phyloP scores from a whole-genome alignment of 1,139 yeast species.

The Magnusiomyces suaveolens region DNA sequence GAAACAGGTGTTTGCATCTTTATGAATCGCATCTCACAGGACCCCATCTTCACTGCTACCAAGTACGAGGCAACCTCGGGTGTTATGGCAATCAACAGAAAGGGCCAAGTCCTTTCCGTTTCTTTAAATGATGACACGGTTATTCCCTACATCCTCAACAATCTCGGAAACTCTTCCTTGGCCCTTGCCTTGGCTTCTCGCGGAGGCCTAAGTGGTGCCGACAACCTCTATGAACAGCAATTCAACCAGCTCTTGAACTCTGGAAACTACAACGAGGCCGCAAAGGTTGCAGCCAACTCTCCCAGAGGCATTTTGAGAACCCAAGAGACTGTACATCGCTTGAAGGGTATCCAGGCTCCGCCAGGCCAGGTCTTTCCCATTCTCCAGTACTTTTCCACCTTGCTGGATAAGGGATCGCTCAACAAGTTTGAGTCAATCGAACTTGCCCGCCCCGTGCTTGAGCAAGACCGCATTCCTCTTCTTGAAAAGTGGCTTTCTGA shows the following conservation, averaged over 20 bases:
- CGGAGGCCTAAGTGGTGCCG: constrained; percentile 97
- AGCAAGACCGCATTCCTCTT: constrained; percentile 87
- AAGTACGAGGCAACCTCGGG: constrained; percentile 63
- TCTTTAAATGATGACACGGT: constrained; percentile 78
- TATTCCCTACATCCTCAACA: constrained; percentile 81
- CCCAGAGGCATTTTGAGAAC: constrained; percentile 76
- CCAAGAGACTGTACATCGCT: constrained; percentile 85
- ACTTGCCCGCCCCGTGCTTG: constrained; percentile 89
- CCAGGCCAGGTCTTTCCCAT: constrained; percentile 96
- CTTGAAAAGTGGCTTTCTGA: constrained; percentile 96
- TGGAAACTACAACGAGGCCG: constrained; percentile 88
- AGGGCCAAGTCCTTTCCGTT: constrained; percentile 91
- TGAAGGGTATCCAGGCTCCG: constrained; percentile 85
- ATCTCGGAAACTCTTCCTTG: constrained; percentile 74
- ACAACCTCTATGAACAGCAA: constrained; percentile 80
- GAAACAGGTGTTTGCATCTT: constrained; percentile 89
- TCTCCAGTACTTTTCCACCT: constrained; percentile 81
- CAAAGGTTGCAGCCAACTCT: constrained; percentile 93
- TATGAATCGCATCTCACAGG: constrained; percentile 94
- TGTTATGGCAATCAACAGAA: constrained; percentile 84
- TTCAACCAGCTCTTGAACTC: constrained; percentile 74
- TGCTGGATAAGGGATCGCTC: constrained; percentile 85
- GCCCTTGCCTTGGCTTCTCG: constrained; percentile 87
- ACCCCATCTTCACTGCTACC: constrained; percentile 88
- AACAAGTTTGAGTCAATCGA: constrained; percentile 93